phyloP scores from a whole-genome alignment of 768 basidiomycete genomes.

The Termitomyces sp. region DNA sequence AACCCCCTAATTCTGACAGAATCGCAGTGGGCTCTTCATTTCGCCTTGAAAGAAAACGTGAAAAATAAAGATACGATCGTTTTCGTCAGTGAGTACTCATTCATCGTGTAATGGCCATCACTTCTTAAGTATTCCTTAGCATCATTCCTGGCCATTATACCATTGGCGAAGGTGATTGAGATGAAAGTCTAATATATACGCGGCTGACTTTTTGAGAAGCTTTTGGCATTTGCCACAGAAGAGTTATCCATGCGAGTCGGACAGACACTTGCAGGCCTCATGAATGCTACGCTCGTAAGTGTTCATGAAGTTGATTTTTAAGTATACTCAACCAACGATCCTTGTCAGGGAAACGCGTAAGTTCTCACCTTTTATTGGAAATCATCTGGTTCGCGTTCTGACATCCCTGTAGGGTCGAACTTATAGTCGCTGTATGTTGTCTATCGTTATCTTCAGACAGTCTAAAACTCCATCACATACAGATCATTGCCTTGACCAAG shows the following conservation, averaged over 20 bases:
- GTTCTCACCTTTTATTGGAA: constrained; percentile 8
- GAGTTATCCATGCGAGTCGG: constrained; percentile 79
- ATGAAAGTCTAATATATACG: background rate
- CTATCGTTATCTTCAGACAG: background rate
- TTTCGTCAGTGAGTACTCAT: constrained; percentile 56
- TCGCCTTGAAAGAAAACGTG: constrained; percentile 34
- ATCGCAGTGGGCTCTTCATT: constrained; percentile 70
- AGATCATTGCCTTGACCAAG: constrained; percentile 45
- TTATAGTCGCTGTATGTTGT: constrained; percentile 69
- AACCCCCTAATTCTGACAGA: background rate
- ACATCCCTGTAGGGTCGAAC: constrained; percentile 41
- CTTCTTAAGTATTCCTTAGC: constrained; percentile 29
- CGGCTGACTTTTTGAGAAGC: constrained; percentile 25
- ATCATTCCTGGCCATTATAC: constrained; percentile 78
- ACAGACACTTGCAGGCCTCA: constrained; percentile 74
- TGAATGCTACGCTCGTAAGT: constrained; percentile 79
- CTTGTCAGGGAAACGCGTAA: constrained; percentile 43
- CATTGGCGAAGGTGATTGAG: constrained; percentile 62
- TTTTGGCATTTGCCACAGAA: constrained; percentile 82
- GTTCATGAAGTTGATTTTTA: background rate
- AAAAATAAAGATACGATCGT: constrained; percentile 49
- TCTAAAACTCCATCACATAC: background rate
- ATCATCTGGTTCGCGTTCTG: background rate
- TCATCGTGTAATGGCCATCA: background rate
- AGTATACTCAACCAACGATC: background rate